Base-by-base conservation (phyloP, 1,284 basidiomycete species). In the Sanguinoderma infundibulare region DNA sequence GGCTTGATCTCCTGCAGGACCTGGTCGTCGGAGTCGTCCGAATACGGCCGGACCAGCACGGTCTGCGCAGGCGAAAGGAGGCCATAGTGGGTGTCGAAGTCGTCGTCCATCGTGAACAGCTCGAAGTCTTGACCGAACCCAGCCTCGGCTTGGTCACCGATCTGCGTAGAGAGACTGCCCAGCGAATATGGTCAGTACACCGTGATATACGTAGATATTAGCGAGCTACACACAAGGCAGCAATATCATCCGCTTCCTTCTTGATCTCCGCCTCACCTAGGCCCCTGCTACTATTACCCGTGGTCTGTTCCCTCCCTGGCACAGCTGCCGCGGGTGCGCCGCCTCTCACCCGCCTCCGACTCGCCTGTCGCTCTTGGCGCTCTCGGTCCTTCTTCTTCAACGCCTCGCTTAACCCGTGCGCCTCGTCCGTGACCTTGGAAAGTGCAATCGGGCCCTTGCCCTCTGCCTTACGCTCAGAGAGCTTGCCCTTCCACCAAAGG, bases 11-110 rank as follows among this genome's bases (percentile, higher is more conserved):
- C 97, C 57, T 91, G 86, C 32, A 99, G 80, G 52, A 98, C 78
- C 42, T 89, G 84, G 74, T 99, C 97, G 70, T 99, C 97, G 5
- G 91, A 88, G 70, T 98, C 97, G 49, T 96, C 96, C 0, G 92
- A 89, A 71, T 97, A 99, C 0, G 94, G 86, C 1, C 96, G 86
- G 28, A 99, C 86, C 20, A 98, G 78, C 15, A 98, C 89, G 0
- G 92, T 89, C 66, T 97, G 87, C 66, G n/a, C 69, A 98, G 42
- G 42, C 24, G 42, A 24, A 26, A 98, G 75, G 14, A 99, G 75
- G 0, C 96, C 96, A 67, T 95, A 99, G 67, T 90, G 83, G 8
- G 83, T 79, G 65, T 96, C 89, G 69, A 93, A n/a, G n/a, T n/a
- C n/a, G n/a, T n/a, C n/a, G n/a, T n/a, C n/a, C n/a, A 44, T 44